Conservation (phyloP, 176 grass and related monocot species). For the Aegilops umbellulata region DNA sequence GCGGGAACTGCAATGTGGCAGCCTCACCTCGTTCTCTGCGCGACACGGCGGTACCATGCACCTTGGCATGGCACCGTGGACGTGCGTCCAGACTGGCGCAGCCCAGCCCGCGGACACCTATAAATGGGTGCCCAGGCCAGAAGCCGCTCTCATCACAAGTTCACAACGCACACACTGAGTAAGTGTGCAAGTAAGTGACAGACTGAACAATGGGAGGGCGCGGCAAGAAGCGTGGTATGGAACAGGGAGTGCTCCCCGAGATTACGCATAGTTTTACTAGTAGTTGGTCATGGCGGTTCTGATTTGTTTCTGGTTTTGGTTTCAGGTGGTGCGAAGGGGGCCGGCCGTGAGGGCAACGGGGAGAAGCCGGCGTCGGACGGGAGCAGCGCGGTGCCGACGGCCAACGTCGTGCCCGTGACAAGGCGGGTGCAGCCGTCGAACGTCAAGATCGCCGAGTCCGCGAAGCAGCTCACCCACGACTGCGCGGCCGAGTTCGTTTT, state of each 20-base stretch:
- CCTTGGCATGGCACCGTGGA: not conserved
- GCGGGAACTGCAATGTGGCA: constrained; percentile 15
- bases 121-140: not conserved
- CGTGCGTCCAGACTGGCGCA: not conserved
- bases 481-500: constrained; percentile 49
- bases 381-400: constrained; percentile 37
- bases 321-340: not conserved
- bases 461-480: constrained; percentile 52
- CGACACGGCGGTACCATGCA: not conserved
- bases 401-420: constrained; percentile 56
- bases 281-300: not conserved
- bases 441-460: constrained; percentile 30
- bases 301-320: not conserved
- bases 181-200: not conserved
- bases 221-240: constrained; percentile 21
- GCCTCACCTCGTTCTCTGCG: not conserved
- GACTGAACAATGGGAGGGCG: not conserved
- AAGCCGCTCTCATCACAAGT: no score
- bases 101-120: not conserved
- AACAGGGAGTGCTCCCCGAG: not conserved
- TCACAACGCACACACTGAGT: not conserved
- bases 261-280: not conserved
- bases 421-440: constrained; percentile 35
- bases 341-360: not conserved
- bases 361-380: not conserved